Conservation (phyloP, 495 filamentous ascomycete genomes). For the Aspergillus haitiensis region DNA sequence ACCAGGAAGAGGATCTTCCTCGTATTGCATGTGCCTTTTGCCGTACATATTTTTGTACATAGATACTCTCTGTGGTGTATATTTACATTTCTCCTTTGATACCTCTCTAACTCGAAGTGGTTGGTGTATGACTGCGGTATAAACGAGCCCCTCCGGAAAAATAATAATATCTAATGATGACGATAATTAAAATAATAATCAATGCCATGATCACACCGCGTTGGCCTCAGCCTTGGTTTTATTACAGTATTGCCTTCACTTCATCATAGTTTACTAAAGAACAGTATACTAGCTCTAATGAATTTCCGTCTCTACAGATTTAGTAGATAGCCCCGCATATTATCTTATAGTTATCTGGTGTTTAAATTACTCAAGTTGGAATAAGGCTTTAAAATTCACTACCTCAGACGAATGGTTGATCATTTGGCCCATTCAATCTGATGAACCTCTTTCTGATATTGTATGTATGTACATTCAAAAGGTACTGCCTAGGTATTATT, state of each 20-base stretch:
- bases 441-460: not conserved
- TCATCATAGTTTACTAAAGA: not conserved
- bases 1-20: too few relatives aligned
- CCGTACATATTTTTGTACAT: not conserved
- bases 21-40: not conserved
- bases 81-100: not conserved
- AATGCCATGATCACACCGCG: too few relatives aligned
- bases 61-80: not conserved
- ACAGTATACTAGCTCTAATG: too few relatives aligned
- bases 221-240: not conserved
- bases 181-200: too few relatives aligned
- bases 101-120: not conserved
- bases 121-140: not conserved
- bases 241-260: slow-evolving; percentile 6
- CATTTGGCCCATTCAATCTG: too few relatives aligned
- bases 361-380: too few relatives aligned
- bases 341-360: too few relatives aligned
- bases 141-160: too few relatives aligned
- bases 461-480: not conserved
- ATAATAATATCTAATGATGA: too few relatives aligned
- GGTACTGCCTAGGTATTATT: not conserved
- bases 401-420: too few relatives aligned
- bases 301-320: not conserved
- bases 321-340: not conserved
- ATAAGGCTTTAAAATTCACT: too few relatives aligned